These are phyloP conservation scores for Lentinus polychrous DNA, from an alignment of 1,284 basidiomycete genomes.

Conservation along the genomic window DNA sequence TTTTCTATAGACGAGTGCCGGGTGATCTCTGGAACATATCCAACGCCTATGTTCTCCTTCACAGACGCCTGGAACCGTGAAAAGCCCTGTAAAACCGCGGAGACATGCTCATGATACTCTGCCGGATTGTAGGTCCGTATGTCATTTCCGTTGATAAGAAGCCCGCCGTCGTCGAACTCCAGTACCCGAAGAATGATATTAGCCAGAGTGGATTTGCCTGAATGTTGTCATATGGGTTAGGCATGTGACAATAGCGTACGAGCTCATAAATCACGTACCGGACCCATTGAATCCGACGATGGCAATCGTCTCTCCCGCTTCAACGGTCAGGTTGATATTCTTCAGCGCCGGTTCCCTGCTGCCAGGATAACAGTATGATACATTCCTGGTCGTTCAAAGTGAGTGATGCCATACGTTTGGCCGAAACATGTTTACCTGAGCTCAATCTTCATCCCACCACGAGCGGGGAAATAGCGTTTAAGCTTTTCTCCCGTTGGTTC, in stretches of 20 bases:
- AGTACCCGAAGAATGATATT: constrained; percentile 72
- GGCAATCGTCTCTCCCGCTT: constrained; percentile 71
- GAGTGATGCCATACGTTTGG: constrained; percentile 1
- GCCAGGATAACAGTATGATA: constrained; percentile 76
- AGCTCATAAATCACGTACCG: constrained; percentile 34
- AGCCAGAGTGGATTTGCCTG: constrained; percentile 78
- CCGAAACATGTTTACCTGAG: constrained; percentile 39
- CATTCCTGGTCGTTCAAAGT: constrained; percentile 34
- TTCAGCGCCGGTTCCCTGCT: constrained; percentile 54
- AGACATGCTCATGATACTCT: constrained; percentile 66
- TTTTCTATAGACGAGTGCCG: constrained; percentile 45
- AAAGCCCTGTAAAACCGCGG: constrained; percentile 80
- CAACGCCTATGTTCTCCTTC: constrained; percentile 74
- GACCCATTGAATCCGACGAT: constrained; percentile 81
- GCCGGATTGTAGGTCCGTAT: constrained; percentile 54
- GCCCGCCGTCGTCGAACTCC: constrained; percentile 59
- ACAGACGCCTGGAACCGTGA: constrained; percentile 69
- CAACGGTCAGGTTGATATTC: constrained; percentile 61
- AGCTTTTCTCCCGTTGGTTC: constrained; percentile 48
- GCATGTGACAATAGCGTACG: not conserved
- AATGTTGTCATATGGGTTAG: constrained; percentile 4
- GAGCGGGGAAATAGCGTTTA: constrained; percentile 37
- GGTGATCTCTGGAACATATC: constrained; percentile 52
- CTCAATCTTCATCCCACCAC: constrained; percentile 61
- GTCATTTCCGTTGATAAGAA: constrained; percentile 63